These are phyloP conservation scores for Teratosphaeria pseudoeucalypti DNA, from an alignment of 2,329 filamentous ascomycete species.

Conservation along the genomic window DNA sequence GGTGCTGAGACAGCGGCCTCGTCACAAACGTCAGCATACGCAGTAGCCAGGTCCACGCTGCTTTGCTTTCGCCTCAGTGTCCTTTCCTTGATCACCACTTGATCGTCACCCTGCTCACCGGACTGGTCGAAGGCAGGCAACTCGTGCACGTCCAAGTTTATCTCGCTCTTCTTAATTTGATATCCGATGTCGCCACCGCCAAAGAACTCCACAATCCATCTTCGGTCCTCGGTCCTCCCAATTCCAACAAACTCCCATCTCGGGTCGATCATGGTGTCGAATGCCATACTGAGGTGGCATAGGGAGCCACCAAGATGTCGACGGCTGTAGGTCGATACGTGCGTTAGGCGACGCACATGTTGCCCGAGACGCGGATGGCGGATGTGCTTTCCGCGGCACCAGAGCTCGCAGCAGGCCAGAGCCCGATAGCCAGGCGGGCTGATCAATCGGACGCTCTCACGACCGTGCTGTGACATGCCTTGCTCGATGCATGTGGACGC, in stretches of 20 bases:
- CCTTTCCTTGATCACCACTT: neutral
- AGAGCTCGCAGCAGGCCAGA: slow-evolving; percentile 8
- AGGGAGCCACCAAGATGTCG: neutral
- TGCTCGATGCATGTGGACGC: neutral
- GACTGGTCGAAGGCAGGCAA: neutral
- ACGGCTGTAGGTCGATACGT: neutral
- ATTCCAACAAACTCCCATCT: slow-evolving; percentile 6
- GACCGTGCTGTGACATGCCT: neutral
- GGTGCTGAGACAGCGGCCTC: neutral
- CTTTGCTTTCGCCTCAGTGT: neutral
- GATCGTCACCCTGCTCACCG: neutral
- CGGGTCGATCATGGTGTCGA: slow-evolving; percentile 3
- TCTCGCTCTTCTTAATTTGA: neutral
- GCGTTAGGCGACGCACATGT: neutral
- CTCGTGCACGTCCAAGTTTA: neutral
- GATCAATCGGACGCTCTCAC: slow-evolving; percentile 4
- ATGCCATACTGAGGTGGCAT: slow-evolving; percentile 1
- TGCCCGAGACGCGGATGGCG: slow-evolving; percentile 1
- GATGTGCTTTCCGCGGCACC: slow-evolving; percentile 10
- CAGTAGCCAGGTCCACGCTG: neutral
- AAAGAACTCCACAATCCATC: slow-evolving; percentile 10
- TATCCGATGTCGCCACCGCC: neutral
- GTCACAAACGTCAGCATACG: neutral
- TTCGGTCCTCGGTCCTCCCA: slow-evolving; percentile 7
- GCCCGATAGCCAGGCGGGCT: slow-evolving; percentile 7